These are phyloP conservation scores for Fomitopsis pinicola DNA, from an alignment of 1,284 basidiomycete genomes.

Conservation along the genomic window DNA sequence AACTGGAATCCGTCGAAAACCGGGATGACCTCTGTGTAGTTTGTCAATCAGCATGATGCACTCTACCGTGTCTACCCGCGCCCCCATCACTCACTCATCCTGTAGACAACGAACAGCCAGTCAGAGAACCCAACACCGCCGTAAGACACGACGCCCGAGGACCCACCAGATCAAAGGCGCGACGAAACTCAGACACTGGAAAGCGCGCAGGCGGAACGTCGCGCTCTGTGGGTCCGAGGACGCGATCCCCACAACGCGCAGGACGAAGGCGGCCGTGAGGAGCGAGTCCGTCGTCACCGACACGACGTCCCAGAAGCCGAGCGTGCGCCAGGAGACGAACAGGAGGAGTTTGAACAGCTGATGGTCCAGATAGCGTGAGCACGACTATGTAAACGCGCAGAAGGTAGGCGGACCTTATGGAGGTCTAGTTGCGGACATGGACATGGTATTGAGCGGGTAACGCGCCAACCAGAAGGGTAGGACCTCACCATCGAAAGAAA, in stretches of 20 bases:
- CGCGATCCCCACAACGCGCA: conserved; percentile 66
- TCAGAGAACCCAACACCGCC: background rate
- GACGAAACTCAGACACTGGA: conserved; percentile 84
- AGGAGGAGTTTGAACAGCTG: conserved; percentile 64
- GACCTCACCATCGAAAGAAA: conserved; percentile 68
- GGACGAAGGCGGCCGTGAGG: conserved; percentile 66
- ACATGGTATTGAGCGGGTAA: background rate
- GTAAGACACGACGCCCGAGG: background rate
- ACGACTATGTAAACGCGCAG: background rate
- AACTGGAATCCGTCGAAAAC: conserved; percentile 81
- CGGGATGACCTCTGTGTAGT: conserved; percentile 63
- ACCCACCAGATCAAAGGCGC: conserved; percentile 81
- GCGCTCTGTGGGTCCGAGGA: conserved; percentile 37
- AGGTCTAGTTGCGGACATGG: conserved; percentile 40
- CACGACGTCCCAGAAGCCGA: conserved; percentile 81
- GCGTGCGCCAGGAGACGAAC: conserved; percentile 65
- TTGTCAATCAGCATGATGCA: background rate
- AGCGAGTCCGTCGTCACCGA: conserved; percentile 70
- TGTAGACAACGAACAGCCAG: conserved; percentile 20
- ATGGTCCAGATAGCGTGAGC: background rate
- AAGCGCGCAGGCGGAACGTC: conserved; percentile 62
- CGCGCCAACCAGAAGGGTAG: too few relatives aligned
- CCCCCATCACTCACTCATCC: conserved; percentile 66
- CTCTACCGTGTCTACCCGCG: background rate
- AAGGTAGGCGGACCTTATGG: conserved; percentile 46